A percentile compares a stretch with the other conserved stretches of the same genome.
These are phyloP conservation scores for Aspergillus proliferans DNA, from an alignment of 2,329 filamentous ascomycete species.

Conservation along the genomic window DNA sequence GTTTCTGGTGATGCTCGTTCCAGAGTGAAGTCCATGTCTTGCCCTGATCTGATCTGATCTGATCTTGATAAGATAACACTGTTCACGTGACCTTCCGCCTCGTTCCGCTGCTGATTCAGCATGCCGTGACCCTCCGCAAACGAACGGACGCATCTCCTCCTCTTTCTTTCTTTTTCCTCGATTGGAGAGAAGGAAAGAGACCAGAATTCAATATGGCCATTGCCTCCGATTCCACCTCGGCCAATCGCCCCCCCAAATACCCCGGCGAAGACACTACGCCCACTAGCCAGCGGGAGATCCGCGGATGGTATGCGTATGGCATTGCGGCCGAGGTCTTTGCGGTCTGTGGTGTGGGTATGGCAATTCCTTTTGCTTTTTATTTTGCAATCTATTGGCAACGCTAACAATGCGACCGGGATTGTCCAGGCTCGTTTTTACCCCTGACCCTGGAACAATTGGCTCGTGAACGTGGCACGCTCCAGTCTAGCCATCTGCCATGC, in stretches of 20 bases:
- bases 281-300: constrained; percentile 73
- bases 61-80: background rate
- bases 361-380: background rate
- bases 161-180: background rate
- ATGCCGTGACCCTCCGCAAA: background rate
- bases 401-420: constrained; percentile 1
- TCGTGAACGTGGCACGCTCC: constrained; percentile 78
- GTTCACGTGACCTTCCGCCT: background rate
- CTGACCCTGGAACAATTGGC: constrained; percentile 89
- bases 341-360: constrained; percentile 65
- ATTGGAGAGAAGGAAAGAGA: too few species aligned
- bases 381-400: background rate
- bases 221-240: constrained; percentile 7
- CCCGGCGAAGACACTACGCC: constrained; percentile 75
- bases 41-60: background rate
- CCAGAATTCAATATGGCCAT: background rate
- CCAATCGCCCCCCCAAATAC: constrained; percentile 50
- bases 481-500: constrained; percentile 35
- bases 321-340: constrained; percentile 96
- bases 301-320: constrained; percentile 87
- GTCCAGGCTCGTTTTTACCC: constrained; percentile 75
- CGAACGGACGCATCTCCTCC: background rate
- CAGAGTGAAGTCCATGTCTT: too few species aligned
- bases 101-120: background rate
- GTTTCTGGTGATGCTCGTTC: too few species aligned